Conservation (phyloP, 208 protist genomes). For the Naegleria gruberi region DNA sequence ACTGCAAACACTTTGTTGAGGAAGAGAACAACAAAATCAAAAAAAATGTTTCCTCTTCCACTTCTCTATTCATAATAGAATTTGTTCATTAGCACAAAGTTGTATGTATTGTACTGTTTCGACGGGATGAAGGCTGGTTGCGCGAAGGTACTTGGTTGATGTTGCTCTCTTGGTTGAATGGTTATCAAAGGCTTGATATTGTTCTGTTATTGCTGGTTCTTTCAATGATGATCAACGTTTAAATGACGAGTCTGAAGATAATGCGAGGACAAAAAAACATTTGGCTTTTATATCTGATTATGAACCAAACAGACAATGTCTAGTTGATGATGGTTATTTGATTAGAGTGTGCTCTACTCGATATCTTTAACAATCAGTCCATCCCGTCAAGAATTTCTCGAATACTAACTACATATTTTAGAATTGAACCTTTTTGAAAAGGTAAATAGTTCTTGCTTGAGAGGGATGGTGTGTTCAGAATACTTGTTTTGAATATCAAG, state of each 20-base stretch:
- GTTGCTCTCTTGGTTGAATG: background rate
- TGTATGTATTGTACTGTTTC: too few species aligned
- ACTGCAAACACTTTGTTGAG: too few species aligned
- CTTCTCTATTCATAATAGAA: too few species aligned
- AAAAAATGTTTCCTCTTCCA: too few species aligned
- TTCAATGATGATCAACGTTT: background rate
- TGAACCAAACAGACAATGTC: background rate
- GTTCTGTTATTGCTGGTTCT: background rate
- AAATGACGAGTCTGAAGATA: constrained; percentile 2
- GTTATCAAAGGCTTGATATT: too few species aligned
- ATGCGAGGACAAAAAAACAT: background rate
- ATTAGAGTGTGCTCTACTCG: background rate
- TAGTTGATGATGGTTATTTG: too few species aligned
- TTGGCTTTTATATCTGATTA: background rate
- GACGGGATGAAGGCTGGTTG: background rate
- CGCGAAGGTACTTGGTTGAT: background rate
- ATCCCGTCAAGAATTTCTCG: background rate
- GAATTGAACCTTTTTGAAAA: background rate
- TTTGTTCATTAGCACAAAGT: too few species aligned
- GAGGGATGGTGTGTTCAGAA: background rate
- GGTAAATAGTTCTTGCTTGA: background rate
- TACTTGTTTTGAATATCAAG: too few species aligned
- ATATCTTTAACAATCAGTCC: background rate
- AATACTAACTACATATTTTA: background rate
- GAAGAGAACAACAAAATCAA: too few species aligned